A percentile compares a stretch with the other conserved stretches of the same genome.
Evolutionary conservation across 1,284 basidiomycete genomes (phyloP).

Genomic region (Irpex rosettiformis): DNA sequence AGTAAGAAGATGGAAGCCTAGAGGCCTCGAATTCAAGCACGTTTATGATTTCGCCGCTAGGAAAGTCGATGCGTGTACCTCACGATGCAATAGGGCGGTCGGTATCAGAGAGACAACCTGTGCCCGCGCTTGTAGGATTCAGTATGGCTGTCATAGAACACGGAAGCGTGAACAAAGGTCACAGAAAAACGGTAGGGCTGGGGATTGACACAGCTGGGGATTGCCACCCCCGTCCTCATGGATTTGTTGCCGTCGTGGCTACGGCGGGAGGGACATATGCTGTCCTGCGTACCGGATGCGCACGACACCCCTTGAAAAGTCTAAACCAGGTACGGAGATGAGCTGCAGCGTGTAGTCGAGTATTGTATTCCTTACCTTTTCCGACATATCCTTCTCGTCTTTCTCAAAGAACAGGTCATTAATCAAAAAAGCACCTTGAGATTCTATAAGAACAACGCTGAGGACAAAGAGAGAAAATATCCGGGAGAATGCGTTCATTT

Average conservation of each 20-base stretch:
- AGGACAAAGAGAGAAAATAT: background rate
- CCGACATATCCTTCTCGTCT: background rate
- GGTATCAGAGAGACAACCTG: too few relatives aligned
- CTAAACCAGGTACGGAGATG: conserved; percentile 9
- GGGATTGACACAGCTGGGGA: background rate
- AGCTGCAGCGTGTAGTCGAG: background rate
- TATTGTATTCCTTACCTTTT: conserved; percentile 6
- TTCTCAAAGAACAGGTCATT: background rate
- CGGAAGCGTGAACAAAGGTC: background rate
- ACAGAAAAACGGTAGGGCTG: background rate
- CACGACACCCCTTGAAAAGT: conserved; percentile 6
- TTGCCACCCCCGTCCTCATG: background rate
- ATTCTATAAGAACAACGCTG: background rate
- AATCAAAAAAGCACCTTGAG: background rate
- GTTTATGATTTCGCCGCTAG: background rate
- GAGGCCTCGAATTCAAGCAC: background rate
- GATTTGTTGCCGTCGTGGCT: background rate
- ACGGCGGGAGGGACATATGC: background rate
- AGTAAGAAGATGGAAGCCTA: background rate
- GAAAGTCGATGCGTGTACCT: background rate
- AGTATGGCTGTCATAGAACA: too few relatives aligned
- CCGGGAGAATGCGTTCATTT: background rate
- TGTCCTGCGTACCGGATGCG: background rate
- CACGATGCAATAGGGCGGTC: background rate
- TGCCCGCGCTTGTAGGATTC: too few relatives aligned